Base-by-base conservation (phyloP, 2,329 filamentous ascomycete genomes). In the Trichoderma sp. region DNA sequence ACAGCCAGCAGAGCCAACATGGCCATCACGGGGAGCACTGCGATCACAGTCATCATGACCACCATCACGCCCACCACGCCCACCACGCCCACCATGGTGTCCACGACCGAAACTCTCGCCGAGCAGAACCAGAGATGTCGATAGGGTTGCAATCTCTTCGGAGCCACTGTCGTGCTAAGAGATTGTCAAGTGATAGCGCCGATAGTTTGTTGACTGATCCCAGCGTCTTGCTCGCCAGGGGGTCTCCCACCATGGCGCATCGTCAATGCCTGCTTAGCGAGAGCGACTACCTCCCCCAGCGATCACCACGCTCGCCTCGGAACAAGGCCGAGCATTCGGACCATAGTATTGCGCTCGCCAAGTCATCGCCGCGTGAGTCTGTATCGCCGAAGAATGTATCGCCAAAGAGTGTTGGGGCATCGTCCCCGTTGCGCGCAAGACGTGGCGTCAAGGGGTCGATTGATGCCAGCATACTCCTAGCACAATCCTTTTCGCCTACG, bases 91-190 rank as follows among this genome's bases (percentile, higher is more conserved):
- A 56, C 18, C 66, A 65, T 11, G 43, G 47, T 36, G 24, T 32
- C 28, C 47, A 70, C 18, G 67, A 65, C 8, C 43, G 62, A 4
- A 60, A 21, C 28, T 28, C 68, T 70, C 72, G 61, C 60, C 72
- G 72, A 21, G 66, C 62, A 28, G 72, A 70, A 30, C 69, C 74
- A 6, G 80, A 81, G 15, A 62, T 76, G n/a, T 68, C 74, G 47
- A 78, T 78, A 61, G 76, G 77, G 11, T 75, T 76, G 43, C 78
- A 79, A 64, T 77, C 79, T 18, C 74, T 80, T 30, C 79, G 80
- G 36, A 79, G 78, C 73, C 76, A 73, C 47, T 72, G 72, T 34
- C 72, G 77, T 28, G 75, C 75, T 34, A 78, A 78, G 43, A 73
- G 73, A 18, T 73, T 73, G 73, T 77, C 77, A 28, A 74, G 72